Evolutionary conservation across 257 asterid species (phyloP).

Genomic region (Lithospermum erythrorhizon): DNA sequence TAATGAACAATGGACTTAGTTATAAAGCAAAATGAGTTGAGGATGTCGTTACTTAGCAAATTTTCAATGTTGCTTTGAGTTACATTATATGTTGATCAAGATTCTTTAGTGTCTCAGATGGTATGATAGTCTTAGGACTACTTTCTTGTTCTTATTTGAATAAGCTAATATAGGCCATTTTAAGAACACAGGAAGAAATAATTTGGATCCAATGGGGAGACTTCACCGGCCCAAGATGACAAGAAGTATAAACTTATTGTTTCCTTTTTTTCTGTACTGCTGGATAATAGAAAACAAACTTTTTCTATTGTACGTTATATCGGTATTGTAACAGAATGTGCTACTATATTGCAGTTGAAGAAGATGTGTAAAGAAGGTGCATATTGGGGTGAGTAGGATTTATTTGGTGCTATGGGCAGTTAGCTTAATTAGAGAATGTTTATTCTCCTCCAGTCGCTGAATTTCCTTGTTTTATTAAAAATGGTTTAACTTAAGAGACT

Average conservation of each 20-base stretch:
- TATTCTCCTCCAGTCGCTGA: background rate
- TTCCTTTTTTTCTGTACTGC: background rate
- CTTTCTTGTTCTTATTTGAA: too few relatives aligned
- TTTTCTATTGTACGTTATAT: background rate
- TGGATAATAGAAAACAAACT: background rate
- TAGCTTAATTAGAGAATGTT: background rate
- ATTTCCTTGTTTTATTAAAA: background rate
- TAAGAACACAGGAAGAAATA: too few relatives aligned
- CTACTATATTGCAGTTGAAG: constrained; percentile 53
- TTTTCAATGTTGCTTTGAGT: too few relatives aligned
- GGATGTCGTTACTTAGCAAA: too few relatives aligned
- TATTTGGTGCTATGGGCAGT: background rate
- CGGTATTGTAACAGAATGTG: constrained; percentile 7
- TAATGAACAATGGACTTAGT: too few relatives aligned
- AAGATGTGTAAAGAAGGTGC: constrained; percentile 91
- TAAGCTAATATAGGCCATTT: too few relatives aligned
- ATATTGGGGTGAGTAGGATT: constrained; percentile 65
- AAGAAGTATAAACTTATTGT: background rate
- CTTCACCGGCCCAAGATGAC: too few relatives aligned
- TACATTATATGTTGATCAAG: too few relatives aligned
- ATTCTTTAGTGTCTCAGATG: too few relatives aligned
- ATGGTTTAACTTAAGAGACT: background rate
- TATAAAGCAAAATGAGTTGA: too few relatives aligned
- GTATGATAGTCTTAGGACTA: too few relatives aligned
- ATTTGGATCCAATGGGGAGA: too few relatives aligned